Conservation (phyloP, 495 filamentous ascomycete species). For the Aspergillus bertholletiae region DNA sequence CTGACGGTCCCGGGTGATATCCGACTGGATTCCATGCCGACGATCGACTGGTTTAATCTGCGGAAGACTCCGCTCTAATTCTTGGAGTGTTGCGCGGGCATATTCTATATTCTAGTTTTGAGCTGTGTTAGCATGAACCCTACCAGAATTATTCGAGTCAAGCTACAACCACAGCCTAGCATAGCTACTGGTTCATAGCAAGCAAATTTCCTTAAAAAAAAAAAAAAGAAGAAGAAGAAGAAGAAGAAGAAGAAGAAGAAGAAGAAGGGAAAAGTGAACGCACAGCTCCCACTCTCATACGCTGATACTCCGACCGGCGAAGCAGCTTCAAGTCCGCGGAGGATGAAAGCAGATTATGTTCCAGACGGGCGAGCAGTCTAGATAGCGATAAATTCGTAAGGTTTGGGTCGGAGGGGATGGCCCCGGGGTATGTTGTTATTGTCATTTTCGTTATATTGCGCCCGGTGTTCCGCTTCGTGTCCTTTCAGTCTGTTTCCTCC, state of each 20-base stretch:
- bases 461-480: background rate
- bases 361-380: conserved; percentile 70
- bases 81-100: conserved; percentile 69
- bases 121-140: background rate
- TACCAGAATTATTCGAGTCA: no score
- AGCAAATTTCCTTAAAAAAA: no score
- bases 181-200: no score
- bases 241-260: no score
- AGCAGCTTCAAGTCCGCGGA: conserved; percentile 58
- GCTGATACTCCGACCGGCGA: conserved; percentile 63
- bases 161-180: no score
- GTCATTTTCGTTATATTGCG: conserved; percentile 21
- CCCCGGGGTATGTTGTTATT: conserved; percentile 25
- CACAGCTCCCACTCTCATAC: conserved; percentile 63
- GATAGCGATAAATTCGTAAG: conserved; percentile 57
- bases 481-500: background rate
- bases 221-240: no score
- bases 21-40: conserved; percentile 63
- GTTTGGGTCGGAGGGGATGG: conserved; percentile 20
- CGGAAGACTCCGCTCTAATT: conserved; percentile 70
- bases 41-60: conserved; percentile 60
- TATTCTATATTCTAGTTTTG: conserved; percentile 69
- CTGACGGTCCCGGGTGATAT: conserved; percentile 62
- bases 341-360: conserved; percentile 67
- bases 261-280: conserved; percentile 17